Evolutionary conservation across 305 asterid genomes (phyloP).

Genomic region (Plantago coronopus): DNA sequence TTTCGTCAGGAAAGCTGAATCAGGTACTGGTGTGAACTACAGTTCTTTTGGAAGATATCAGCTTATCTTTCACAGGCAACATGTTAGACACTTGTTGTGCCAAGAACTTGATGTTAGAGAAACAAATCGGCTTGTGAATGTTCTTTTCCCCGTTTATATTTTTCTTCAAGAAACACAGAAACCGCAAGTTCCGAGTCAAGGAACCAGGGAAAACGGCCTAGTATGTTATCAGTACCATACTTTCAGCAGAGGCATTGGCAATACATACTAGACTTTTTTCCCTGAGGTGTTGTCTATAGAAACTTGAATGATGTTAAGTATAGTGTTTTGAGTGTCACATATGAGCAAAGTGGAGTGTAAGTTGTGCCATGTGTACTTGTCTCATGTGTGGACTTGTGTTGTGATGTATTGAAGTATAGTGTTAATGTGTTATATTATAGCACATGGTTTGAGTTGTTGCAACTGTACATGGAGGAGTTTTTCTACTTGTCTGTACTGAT

Average conservation of each 20-base stretch:
- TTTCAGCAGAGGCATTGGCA: background rate
- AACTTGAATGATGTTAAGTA: background rate
- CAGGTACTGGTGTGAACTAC: background rate
- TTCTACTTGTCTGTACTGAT: too few relatives aligned
- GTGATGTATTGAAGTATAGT: too few relatives aligned
- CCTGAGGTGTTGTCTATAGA: conserved; percentile 1
- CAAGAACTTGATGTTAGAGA: too few relatives aligned
- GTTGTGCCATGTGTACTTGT: background rate
- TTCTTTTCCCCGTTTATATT: background rate
- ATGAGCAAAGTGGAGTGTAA: too few relatives aligned
- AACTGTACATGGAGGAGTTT: too few relatives aligned
- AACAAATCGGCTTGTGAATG: too few relatives aligned
- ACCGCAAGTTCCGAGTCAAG: background rate
- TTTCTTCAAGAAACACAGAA: background rate
- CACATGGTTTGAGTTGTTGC: too few relatives aligned
- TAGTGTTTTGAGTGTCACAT: background rate
- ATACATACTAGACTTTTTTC: background rate
- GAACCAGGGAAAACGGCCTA: conserved; percentile 9
- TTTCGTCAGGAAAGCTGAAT: conserved; percentile 2
- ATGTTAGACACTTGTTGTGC: background rate
- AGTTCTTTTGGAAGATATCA: too few relatives aligned
- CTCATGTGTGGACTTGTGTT: too few relatives aligned
- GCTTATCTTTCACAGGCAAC: too few relatives aligned
- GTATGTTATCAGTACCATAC: background rate
- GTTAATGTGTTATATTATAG: too few relatives aligned